phyloP scores from a whole-genome alignment of 2,329 filamentous ascomycete species.

The Colletotrichum truncatum region DNA sequence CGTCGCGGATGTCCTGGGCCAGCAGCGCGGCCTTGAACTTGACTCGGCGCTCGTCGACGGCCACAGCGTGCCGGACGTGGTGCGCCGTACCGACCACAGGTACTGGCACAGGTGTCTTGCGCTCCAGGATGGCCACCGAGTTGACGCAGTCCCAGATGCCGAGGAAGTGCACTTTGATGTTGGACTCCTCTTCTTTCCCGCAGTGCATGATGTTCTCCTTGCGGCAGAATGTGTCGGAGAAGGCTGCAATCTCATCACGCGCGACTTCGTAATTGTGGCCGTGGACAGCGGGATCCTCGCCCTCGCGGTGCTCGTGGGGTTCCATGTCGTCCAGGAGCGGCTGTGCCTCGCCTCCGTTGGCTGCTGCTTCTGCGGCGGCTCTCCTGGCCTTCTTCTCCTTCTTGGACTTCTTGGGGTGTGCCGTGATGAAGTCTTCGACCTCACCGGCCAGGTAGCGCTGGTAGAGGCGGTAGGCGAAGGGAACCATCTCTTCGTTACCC shows the following conservation, averaged over 20 bases:
- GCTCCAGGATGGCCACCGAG: constrained; percentile 54
- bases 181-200: constrained; percentile 34
- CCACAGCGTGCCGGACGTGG: constrained; percentile 61
- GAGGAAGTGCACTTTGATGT: constrained; percentile 62
- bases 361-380: background rate
- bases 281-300: constrained; percentile 32
- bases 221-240: constrained; percentile 58
- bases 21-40: constrained; percentile 64
- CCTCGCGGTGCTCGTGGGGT: constrained; percentile 30
- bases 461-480: constrained; percentile 57
- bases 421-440: constrained; percentile 40
- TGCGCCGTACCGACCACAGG: constrained; percentile 50
- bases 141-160: constrained; percentile 65
- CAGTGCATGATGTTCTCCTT: constrained; percentile 36
- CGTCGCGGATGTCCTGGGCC: constrained; percentile 46
- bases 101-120: constrained; percentile 47
- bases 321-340: constrained; percentile 38
- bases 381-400: constrained; percentile 28
- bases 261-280: constrained; percentile 36
- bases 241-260: constrained; percentile 50
- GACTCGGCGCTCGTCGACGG: constrained; percentile 61
- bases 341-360: background rate
- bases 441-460: constrained; percentile 51
- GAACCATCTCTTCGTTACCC: constrained; percentile 63
- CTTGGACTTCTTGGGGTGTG: constrained; percentile 30